These are phyloP conservation scores for Boletus insuetus DNA, from an alignment of 768 basidiomycete species.

Conservation along the genomic window DNA sequence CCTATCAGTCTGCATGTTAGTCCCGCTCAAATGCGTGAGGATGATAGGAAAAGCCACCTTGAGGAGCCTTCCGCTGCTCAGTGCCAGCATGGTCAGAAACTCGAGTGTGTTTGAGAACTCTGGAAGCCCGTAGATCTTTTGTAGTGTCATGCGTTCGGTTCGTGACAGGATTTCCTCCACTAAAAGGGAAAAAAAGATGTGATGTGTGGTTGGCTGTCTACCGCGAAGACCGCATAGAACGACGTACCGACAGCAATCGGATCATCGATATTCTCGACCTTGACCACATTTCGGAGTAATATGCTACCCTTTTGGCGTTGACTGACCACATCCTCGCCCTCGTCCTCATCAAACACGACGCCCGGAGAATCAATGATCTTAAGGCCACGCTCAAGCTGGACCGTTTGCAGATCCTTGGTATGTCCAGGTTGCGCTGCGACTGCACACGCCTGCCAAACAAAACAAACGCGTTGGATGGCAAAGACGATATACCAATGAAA, in stretches of 20 bases:
- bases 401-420: constrained; percentile 86
- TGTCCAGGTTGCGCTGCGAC: constrained; percentile 95
- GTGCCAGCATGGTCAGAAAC: constrained; percentile 87
- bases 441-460: constrained; percentile 64
- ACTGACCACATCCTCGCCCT: constrained; percentile 42
- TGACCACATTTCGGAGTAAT: constrained; percentile 83
- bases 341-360: constrained; percentile 90
- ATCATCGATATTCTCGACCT: constrained; percentile 88
- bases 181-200: constrained; percentile 24
- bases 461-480: not conserved
- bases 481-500: not conserved
- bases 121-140: constrained; percentile 84
- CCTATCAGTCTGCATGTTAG: constrained; percentile 40
- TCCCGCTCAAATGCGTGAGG: not conserved
- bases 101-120: constrained; percentile 69
- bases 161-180: constrained; percentile 85
- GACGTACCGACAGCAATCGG: constrained; percentile 81
- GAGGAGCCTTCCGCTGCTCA: constrained; percentile 76
- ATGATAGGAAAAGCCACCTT: constrained; percentile 49
- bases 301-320: constrained; percentile 55
- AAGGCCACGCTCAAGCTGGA: constrained; percentile 90
- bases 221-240: not conserved
- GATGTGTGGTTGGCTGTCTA: not conserved
- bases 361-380: constrained; percentile 95
- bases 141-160: constrained; percentile 67